These are phyloP conservation scores for Hymenoscyphus linearis DNA, from an alignment of 2,329 filamentous ascomycete species.

Conservation along the genomic window DNA sequence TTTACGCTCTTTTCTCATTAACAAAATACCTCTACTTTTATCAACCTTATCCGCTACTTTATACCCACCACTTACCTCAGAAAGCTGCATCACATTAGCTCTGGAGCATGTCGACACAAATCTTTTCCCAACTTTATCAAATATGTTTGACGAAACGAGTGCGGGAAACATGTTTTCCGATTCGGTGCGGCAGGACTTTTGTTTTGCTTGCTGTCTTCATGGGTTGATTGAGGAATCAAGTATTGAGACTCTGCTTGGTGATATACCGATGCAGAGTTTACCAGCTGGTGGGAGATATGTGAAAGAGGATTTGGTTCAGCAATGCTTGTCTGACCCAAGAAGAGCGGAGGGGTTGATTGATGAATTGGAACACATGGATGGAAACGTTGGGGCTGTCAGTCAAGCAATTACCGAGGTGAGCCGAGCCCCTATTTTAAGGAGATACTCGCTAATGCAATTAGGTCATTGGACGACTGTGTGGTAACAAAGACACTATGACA, in stretches of 20 bases:
- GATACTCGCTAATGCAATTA: conserved; percentile 31
- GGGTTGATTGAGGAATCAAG: conserved; percentile 73
- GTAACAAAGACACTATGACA: conserved; percentile 73
- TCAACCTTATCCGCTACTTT: conserved; percentile 50
- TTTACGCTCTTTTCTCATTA: conserved; percentile 80
- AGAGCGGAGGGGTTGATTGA: conserved; percentile 70
- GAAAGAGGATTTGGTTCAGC: conserved; percentile 72
- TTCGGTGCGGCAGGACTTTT: conserved; percentile 73
- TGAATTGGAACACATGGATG: conserved; percentile 84
- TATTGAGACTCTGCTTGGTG: conserved; percentile 75
- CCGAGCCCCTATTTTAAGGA: conserved; percentile 2
- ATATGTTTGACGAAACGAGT: conserved; percentile 54
- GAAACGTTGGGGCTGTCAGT: conserved; percentile 82
- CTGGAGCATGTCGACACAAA: conserved; percentile 58
- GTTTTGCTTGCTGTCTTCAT: conserved; percentile 86
- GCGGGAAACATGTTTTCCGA: conserved; percentile 52
- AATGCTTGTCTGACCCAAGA: conserved; percentile 72
- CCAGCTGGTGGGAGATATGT: conserved; percentile 69
- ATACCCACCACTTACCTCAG: conserved; percentile 53
- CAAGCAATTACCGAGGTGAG: conserved; percentile 68
- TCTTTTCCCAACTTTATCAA: conserved; percentile 59
- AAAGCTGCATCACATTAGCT: conserved; percentile 61
- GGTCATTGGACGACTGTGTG: conserved; percentile 65
- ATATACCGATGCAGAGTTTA: conserved; percentile 74
- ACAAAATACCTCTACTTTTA: conserved; percentile 61